Evolutionary conservation across 2,329 filamentous ascomycete species (phyloP), one percentile per base, ranked within the genome.

Genomic region (Hypoxylon sp.): DNA sequence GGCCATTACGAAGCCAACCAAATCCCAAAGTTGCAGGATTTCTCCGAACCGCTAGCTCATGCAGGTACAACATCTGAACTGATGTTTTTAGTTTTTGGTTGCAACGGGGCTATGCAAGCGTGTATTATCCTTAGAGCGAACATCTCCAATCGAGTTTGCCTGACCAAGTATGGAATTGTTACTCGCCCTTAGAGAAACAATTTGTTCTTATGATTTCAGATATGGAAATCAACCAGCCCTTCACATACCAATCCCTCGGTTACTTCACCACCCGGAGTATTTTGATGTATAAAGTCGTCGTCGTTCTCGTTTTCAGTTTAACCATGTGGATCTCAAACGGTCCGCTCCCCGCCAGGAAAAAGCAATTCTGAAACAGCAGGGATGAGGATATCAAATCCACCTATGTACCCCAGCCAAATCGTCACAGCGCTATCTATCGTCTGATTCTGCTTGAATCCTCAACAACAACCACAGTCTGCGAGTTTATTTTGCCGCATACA

Each of bases 311-410:
- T 65, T 70, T 48, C 42, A 57, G 69, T 54, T 54, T 68, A 72
- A 63, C 69, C 60, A 48, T 67, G 69, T 67, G 70, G 67, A 66
- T 47, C 52, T 65, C 42, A 48, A 67, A 66, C 65, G 67, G 64
- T 60, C 65, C 64, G 68, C 63, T 65, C 70, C 47, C 65, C 65
- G 55, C 67, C 58, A 52, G 66, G 22, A 59, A 64, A 62, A 35
- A 57, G 48, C 54, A 56, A 52, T 53, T 72, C 71, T 75, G 74
- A 76, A 76, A 76, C 74, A 63, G 14, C 73, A 71, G 63, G 72
- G 63, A 57, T 71, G 26, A 29, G 31, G 29, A 35, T 61, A 50
- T 14, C 29, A 31, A 39, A 61, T 46, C n/a, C 46, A 11, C 17
- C n/a, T 63, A 63, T 22, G 39, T 58, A 42, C 39, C 46, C 42